phyloP scores from a whole-genome alignment of 225 moss, liverwort and hornwort species.

The Antitrichia curtipendula region DNA sequence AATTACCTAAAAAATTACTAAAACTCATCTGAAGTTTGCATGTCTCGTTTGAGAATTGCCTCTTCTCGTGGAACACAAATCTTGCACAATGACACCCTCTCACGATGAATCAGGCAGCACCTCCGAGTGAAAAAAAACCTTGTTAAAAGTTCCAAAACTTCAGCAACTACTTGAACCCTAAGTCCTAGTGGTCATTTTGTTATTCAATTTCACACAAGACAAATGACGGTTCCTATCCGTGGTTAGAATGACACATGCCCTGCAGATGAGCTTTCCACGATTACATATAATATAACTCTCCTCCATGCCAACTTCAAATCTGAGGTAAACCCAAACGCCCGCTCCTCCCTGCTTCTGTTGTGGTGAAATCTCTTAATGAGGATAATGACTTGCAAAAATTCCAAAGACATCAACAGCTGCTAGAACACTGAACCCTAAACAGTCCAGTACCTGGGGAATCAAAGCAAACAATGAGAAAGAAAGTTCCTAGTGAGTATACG shows the following conservation, averaged over 20 bases:
- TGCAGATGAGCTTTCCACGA: not conserved
- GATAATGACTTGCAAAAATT: not conserved
- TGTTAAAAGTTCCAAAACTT: not conserved
- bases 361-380: not conserved
- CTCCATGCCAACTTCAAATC: not conserved
- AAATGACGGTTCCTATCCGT: too few species aligned
- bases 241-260: not conserved
- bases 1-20: not conserved
- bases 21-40: too few species aligned
- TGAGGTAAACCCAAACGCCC: not conserved
- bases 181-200: not conserved
- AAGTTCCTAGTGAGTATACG: not conserved
- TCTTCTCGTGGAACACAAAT: not conserved
- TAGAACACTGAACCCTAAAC: not conserved
- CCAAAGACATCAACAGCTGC: not conserved
- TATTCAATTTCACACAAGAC: not conserved
- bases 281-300: not conserved
- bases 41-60: not conserved
- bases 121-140: not conserved
- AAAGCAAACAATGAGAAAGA: not conserved
- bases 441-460: not conserved
- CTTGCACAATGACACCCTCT: not conserved
- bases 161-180: not conserved
- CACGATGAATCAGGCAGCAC: not conserved
- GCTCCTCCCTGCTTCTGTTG: not conserved